Base-by-base conservation (phyloP, 2,329 filamentous ascomycete species). In the Phialophora expanda region DNA sequence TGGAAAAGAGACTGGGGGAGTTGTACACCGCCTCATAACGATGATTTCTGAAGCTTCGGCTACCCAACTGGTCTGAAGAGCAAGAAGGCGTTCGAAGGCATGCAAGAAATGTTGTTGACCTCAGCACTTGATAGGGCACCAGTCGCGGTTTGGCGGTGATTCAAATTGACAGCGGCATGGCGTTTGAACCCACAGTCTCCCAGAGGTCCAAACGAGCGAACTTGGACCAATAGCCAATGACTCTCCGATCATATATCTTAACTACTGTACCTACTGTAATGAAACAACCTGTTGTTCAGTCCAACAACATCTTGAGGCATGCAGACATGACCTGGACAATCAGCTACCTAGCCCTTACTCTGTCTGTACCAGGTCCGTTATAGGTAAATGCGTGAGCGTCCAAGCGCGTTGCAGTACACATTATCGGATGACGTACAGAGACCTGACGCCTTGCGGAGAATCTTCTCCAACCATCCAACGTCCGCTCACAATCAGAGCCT, bases 1-100 rank as follows among this genome's bases (percentile, higher is more conserved):
- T 98, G 77, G 93, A 96, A 81, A 90, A 90, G 82, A 86, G 92
- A 72, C 78, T 98, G 73, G 84, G 81, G 69, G 82, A 93, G 75
- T 75, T 97, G 69, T 86, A 94, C 51, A 69, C 71, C 41, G 60
- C 20, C 3, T 22, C 56, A 46, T 64, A 38, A 20, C 6, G 38
- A 8, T 44, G 38, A 5, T n/a, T 7, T n/a, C 14, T 8, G 38
- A n/a, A 44, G 38, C 38, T n/a, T n/a, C n/a, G 14, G 17, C 6
- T n/a, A n/a, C 14, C 17, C 38, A 51, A 51, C 20, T 2, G 48
- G 20, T 7, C 48, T 30, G 32, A 51, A 11, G 9, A 51, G 48
- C 48, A 44, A 51, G 20, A 51, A 24, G 48, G 48, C 48, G 48
- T 28, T 51, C 14, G 4, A 26, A 51, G 9, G 48, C 48, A 51